Evolutionary conservation across 225 moss, liverwort and hornwort species (phyloP).

Genomic region (Thuidium tamariscinum): DNA sequence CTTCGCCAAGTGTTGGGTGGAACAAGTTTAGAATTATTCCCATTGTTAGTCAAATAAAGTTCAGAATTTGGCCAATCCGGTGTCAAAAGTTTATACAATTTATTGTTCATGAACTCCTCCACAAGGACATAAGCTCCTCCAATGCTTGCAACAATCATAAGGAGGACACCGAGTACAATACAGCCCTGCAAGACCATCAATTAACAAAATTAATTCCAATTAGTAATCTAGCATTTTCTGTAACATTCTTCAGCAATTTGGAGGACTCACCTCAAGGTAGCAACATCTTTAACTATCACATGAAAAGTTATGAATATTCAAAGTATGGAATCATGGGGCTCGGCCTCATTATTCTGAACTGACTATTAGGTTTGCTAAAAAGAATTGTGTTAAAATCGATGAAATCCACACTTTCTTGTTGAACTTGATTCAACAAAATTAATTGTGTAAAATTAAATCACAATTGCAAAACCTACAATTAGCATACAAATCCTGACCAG

Average conservation of each 20-base stretch:
- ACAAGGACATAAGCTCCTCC: not conserved
- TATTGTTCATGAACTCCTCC: not conserved
- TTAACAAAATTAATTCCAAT: not conserved
- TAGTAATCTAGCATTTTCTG: not conserved
- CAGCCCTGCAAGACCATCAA: not conserved
- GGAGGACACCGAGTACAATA: not conserved
- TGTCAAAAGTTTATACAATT: not conserved
- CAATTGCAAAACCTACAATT: not conserved
- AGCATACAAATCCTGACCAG: not conserved
- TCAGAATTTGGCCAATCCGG: fast-evolving
- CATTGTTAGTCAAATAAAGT: not conserved
- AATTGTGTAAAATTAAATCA: too few relatives aligned
- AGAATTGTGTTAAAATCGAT: too few relatives aligned
- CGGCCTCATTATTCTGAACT: not conserved
- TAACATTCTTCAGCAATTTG: not conserved
- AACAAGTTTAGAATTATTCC: fast-evolving
- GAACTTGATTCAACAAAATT: too few relatives aligned
- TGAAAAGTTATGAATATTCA: not conserved
- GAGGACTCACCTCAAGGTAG: not conserved
- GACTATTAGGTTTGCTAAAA: not conserved
- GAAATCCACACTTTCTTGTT: too few relatives aligned
- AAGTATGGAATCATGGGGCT: too few relatives aligned
- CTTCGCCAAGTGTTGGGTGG: not conserved
- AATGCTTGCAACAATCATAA: not conserved
- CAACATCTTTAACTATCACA: too few relatives aligned